Evolutionary conservation across 2,329 filamentous ascomycete species (phyloP).

Genomic region (Magnaporthales sp.): DNA sequence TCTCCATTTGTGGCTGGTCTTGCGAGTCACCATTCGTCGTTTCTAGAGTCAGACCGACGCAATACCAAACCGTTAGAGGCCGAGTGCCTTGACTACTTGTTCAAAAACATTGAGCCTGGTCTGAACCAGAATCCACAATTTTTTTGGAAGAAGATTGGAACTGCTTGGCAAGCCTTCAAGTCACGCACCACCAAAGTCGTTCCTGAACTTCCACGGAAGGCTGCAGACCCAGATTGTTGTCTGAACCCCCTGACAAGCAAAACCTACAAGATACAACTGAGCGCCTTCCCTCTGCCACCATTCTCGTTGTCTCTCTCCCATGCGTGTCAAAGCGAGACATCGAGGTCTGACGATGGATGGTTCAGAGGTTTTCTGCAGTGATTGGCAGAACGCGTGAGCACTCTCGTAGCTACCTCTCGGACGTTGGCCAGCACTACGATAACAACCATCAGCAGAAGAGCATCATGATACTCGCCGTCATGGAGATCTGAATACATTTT

Average conservation of each 20-base stretch:
- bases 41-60: constrained; percentile 35
- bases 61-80: constrained; percentile 3
- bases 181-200: constrained; percentile 25
- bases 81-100: constrained; percentile 19
- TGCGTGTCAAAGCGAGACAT: no score
- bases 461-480: constrained; percentile 39
- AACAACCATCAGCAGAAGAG: constrained; percentile 40
- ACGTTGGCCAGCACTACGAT: constrained; percentile 27
- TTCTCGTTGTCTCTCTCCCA: background rate
- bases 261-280: constrained; percentile 11
- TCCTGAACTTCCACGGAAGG: constrained; percentile 28
- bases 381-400: no score
- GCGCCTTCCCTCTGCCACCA: background rate
- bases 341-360: no score
- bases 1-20: constrained; percentile 50
- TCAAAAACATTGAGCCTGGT: constrained; percentile 16
- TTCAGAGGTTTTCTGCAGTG: no score
- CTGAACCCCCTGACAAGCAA: constrained; percentile 33
- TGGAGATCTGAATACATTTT: constrained; percentile 50
- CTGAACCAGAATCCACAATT: constrained; percentile 20
- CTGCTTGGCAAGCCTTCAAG: constrained; percentile 32
- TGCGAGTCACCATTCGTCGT: constrained; percentile 49
- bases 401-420: constrained; percentile 24
- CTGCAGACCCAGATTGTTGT: constrained; percentile 18
- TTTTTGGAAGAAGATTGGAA: constrained; percentile 21